Conservation (phyloP, 306 rosid genomes). For the Dicorynia guianensis region DNA sequence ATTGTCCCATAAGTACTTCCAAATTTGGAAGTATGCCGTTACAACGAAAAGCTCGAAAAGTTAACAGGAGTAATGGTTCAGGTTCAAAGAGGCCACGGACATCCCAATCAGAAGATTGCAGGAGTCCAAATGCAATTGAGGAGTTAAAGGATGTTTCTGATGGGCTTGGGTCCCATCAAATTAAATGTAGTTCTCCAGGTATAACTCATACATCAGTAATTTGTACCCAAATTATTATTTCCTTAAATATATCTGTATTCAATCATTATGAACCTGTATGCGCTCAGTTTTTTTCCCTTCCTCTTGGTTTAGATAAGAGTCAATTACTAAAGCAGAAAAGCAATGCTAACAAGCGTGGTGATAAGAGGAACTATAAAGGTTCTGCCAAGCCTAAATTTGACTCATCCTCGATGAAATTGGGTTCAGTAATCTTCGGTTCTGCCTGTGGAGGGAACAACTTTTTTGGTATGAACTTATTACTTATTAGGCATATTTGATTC, state of each 20-base stretch:
- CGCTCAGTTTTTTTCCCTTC: slow-evolving; percentile 29
- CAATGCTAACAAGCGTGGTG: slow-evolving; percentile 74
- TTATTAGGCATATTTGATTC: slow-evolving; percentile 22
- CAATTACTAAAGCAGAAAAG: slow-evolving; percentile 74
- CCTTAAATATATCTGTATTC: slow-evolving; percentile 10
- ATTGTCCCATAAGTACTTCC: slow-evolving; percentile 49
- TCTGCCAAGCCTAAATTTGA: slow-evolving; percentile 79
- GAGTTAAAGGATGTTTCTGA: slow-evolving; percentile 61
- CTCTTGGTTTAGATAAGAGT: slow-evolving; percentile 63
- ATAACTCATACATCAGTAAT: background rate
- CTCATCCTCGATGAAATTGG: slow-evolving; percentile 69
- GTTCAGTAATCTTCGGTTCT: slow-evolving; percentile 66
- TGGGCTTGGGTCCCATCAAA: slow-evolving; percentile 58
- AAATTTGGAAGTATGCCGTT: slow-evolving; percentile 50
- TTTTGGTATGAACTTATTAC: slow-evolving; percentile 68
- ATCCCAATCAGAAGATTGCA: slow-evolving; percentile 59
- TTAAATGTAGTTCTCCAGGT: slow-evolving; percentile 71
- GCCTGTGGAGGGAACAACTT: slow-evolving; percentile 73
- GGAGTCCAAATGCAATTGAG: slow-evolving; percentile 49
- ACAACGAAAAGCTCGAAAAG: slow-evolving; percentile 66
- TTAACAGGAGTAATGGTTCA: slow-evolving; percentile 55
- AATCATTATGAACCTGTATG: slow-evolving; percentile 11
- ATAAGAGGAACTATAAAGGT: slow-evolving; percentile 74
- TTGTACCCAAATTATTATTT: background rate
- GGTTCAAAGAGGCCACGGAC: slow-evolving; percentile 69